Conservation (phyloP, 176 grass and related monocot species). For the Otatea glauca region DNA sequence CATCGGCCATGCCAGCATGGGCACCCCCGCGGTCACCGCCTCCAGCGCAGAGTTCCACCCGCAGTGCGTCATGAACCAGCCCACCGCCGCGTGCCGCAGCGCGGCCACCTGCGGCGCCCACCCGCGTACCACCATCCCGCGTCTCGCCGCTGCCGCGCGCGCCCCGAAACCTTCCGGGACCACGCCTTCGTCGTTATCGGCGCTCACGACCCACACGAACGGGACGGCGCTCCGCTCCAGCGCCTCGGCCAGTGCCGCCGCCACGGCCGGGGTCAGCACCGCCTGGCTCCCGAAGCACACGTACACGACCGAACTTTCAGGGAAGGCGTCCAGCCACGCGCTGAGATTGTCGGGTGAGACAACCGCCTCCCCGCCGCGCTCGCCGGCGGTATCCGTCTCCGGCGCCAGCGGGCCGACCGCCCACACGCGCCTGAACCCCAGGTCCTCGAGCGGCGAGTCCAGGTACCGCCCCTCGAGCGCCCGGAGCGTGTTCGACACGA, state of each 20-base stretch:
- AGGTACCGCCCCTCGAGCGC: conserved; percentile 60
- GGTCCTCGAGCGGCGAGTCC: conserved; percentile 49
- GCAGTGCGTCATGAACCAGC: conserved; percentile 69
- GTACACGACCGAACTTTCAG: conserved; percentile 57
- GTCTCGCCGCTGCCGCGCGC: conserved; percentile 32
- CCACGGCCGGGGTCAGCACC: conserved; percentile 44
- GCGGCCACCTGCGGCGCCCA: conserved; percentile 76
- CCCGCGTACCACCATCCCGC: conserved; percentile 53
- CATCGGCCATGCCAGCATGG: conserved; percentile 80
- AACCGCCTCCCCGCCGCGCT: conserved; percentile 6
- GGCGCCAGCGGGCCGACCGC: conserved; percentile 63
- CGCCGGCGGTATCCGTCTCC: neutral
- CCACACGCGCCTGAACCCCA: conserved; percentile 50
- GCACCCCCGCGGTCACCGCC: conserved; percentile 62
- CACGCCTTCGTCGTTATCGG: conserved; percentile 14
- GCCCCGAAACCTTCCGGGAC: conserved; percentile 67
- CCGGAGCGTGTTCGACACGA: conserved; percentile 58
- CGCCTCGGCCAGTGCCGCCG: conserved; percentile 49
- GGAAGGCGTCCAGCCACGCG: conserved; percentile 62
- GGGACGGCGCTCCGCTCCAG: conserved; percentile 61
- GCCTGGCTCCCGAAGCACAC: conserved; percentile 65
- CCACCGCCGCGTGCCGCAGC: conserved; percentile 65
- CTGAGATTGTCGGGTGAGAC: neutral
- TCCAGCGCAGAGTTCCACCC: conserved; percentile 63
- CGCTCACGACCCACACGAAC: conserved; percentile 68